A percentile compares a stretch with the other conserved stretches of the same genome.
phyloP scores from a whole-genome alignment of 352 stramenopile genomes.

The Phytophthora syringae region DNA sequence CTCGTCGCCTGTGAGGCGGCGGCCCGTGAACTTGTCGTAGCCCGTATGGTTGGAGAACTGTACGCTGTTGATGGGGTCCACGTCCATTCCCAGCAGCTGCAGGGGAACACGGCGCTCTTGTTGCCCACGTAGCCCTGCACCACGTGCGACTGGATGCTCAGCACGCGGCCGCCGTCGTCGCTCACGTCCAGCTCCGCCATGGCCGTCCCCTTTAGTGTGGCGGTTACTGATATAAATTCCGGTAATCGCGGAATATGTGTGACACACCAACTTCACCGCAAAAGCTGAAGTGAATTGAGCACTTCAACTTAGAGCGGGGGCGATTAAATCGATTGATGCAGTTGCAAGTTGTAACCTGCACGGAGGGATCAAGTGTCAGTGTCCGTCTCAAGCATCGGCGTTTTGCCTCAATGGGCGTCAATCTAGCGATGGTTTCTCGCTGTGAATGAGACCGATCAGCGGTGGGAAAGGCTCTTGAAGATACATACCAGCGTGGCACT shows the following conservation, averaged over 20 bases:
- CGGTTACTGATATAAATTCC: slow-evolving; percentile 25
- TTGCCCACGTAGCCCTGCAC: slow-evolving; percentile 90
- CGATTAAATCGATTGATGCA: slow-evolving; percentile 3
- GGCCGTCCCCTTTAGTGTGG: background rate
- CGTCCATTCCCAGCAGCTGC: slow-evolving; percentile 85
- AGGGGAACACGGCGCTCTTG: slow-evolving; percentile 85
- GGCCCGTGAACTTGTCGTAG: slow-evolving; percentile 78
- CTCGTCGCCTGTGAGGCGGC: slow-evolving; percentile 75
- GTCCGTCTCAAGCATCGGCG: background rate
- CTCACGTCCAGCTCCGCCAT: slow-evolving; percentile 26
- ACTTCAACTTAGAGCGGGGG: slow-evolving; percentile 4
- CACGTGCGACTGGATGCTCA: slow-evolving; percentile 91
- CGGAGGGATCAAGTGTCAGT: slow-evolving; percentile 1
- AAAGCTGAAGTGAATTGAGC: slow-evolving; percentile 7
- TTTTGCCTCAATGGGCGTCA: background rate
- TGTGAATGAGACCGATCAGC: background rate
- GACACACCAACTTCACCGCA: slow-evolving; percentile 13
- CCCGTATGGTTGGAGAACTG: slow-evolving; percentile 91
- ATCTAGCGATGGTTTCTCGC: background rate
- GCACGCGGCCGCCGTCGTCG: slow-evolving; percentile 64
- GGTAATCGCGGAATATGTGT: slow-evolving; percentile 23
- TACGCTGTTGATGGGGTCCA: slow-evolving; percentile 90
- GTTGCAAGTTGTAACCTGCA: background rate
- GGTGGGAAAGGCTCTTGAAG: slow-evolving; percentile 12
- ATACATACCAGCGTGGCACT: slow-evolving; percentile 5